phyloP scores from a whole-genome alignment of 2,329 filamentous ascomycete species.

The Cyphellophora attinorum region DNA sequence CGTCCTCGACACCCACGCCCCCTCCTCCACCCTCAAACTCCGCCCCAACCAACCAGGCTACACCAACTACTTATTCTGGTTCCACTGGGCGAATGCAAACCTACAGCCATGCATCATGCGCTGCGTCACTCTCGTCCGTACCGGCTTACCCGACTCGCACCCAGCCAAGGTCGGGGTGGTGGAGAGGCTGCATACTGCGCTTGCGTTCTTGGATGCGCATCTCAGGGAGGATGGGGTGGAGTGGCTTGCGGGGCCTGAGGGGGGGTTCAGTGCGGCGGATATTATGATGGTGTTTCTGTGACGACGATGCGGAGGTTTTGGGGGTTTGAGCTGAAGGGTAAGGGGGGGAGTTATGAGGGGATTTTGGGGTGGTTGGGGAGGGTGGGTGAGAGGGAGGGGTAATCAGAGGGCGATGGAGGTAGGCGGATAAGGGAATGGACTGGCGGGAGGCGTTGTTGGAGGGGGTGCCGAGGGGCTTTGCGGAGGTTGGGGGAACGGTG shows the following conservation, averaged over 20 bases:
- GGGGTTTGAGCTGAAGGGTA: constrained; percentile 26
- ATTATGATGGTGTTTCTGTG: constrained; percentile 52
- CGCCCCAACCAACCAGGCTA: constrained; percentile 39
- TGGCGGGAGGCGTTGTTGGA: neutral
- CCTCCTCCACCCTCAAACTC: constrained; percentile 38
- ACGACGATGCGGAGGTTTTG: constrained; percentile 51
- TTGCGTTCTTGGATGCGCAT: constrained; percentile 40
- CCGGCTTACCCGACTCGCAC: constrained; percentile 1
- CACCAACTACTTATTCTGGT: constrained; percentile 55
- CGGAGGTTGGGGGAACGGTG: too few relatives aligned
- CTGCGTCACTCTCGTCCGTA: constrained; percentile 5
- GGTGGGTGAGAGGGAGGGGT: constrained; percentile 35
- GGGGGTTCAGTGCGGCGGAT: constrained; percentile 58
- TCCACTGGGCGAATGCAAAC: constrained; percentile 45
- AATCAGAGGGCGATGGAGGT: constrained; percentile 37
- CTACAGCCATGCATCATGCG: constrained; percentile 31
- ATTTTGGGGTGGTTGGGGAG: constrained; percentile 39
- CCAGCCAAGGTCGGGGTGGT: neutral
- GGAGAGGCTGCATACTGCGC: constrained; percentile 20
- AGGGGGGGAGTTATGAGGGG: constrained; percentile 32
- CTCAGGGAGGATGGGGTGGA: constrained; percentile 32
- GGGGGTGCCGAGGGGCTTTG: neutral
- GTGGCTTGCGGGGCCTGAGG: constrained; percentile 54
- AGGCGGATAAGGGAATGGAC: constrained; percentile 29
- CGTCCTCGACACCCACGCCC: constrained; percentile 44